phyloP scores from a whole-genome alignment of 2,329 filamentous ascomycete genomes.

The Fusarium bulbicola region DNA sequence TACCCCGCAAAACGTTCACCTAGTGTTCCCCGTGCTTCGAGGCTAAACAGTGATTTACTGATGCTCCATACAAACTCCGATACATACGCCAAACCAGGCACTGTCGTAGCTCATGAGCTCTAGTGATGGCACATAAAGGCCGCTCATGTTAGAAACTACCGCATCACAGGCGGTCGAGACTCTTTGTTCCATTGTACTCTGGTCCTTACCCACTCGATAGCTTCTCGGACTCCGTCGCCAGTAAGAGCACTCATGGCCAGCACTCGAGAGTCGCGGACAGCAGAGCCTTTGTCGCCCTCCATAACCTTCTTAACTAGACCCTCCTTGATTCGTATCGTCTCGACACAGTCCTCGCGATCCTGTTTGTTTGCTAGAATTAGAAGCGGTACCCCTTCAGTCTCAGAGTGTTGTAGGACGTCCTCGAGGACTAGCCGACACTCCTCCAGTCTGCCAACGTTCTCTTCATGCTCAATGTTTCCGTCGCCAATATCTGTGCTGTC shows the following conservation, averaged over 20 bases:
- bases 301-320: constrained; percentile 94
- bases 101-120: constrained; percentile 30
- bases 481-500: constrained; percentile 95
- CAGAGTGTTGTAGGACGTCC: constrained; percentile 85
- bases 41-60: constrained; percentile 21
- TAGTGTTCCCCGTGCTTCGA: constrained; percentile 22
- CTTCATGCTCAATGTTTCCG: constrained; percentile 68
- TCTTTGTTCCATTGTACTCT: constrained; percentile 98
- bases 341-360: constrained; percentile 95
- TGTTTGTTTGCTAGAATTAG: constrained; percentile 97
- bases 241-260: constrained; percentile 92
- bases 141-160: constrained; percentile 60
- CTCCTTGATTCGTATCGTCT: constrained; percentile 97
- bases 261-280: constrained; percentile 89
- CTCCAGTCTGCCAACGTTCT: constrained; percentile 72
- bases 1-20: constrained; percentile 38
- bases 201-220: constrained; percentile 95
- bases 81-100: constrained; percentile 29
- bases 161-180: constrained; percentile 89
- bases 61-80: constrained; percentile 27
- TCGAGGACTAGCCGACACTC: constrained; percentile 92
- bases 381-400: constrained; percentile 90
- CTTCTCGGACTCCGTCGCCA: constrained; percentile 87
- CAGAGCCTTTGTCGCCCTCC: constrained; percentile 88
- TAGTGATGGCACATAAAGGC: constrained; percentile 10